A percentile compares a stretch with the other conserved stretches of the same genome.
Conservation (phyloP, 176 grass and related monocot species). For the Bromus sterilis region DNA sequence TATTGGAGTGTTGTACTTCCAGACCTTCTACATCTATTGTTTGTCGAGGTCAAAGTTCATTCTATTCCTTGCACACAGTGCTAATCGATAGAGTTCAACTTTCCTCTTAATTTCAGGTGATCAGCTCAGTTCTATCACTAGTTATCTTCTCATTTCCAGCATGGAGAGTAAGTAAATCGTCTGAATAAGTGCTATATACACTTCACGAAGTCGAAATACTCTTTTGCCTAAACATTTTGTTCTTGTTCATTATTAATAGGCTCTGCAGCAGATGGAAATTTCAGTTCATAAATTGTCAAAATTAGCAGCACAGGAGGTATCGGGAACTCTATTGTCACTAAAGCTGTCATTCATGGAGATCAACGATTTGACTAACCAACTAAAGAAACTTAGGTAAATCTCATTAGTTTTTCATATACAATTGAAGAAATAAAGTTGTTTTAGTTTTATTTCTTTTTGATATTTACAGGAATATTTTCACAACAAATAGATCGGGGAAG, state of each 20-base stretch:
- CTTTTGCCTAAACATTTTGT: neutral
- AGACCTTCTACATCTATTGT: neutral
- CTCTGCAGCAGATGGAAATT: conserved; percentile 14
- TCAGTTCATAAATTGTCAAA: conserved; percentile 21
- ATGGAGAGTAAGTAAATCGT: conserved; percentile 22
- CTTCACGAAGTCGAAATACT: neutral
- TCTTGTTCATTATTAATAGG: conserved; percentile 3
- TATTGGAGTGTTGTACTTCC: neutral
- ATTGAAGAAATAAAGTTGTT: neutral
- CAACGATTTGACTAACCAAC: conserved; percentile 43
- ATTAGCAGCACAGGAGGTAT: conserved; percentile 32
- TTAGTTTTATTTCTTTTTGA: neutral
- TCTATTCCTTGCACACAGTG: neutral
- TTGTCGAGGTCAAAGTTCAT: neutral
- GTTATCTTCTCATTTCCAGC: conserved; percentile 29
- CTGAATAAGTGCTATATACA: neutral
- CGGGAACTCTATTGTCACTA: conserved; percentile 32
- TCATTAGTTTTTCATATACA: neutral
- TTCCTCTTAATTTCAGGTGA: conserved; percentile 19
- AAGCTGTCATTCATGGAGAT: conserved; percentile 51
- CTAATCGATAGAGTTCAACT: neutral
- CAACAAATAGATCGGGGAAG: neutral
- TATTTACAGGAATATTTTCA: neutral
- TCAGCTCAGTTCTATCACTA: conserved; percentile 32
- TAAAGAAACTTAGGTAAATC: conserved; percentile 37